phyloP scores from a whole-genome alignment of 1,284 basidiomycete species.

The Cryptococcus wingfieldii region DNA sequence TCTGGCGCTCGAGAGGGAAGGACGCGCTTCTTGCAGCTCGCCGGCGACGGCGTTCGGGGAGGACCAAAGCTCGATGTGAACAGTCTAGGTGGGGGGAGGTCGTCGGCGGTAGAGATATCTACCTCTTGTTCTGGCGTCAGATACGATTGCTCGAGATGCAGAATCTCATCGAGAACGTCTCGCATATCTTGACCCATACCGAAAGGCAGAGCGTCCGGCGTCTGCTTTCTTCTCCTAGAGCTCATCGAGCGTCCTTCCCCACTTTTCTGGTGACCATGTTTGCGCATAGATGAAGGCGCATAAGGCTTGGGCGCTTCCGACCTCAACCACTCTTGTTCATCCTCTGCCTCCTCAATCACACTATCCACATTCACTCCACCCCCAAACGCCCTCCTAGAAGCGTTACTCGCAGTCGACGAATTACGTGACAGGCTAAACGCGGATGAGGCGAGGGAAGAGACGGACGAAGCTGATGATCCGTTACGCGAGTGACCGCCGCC shows the following conservation, averaged over 20 bases:
- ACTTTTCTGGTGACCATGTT: constrained; percentile 4
- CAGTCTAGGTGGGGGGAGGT: constrained; percentile 9
- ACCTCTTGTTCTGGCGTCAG: constrained; percentile 23
- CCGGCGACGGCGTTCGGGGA: constrained; percentile 34
- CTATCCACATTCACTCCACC: constrained; percentile 27
- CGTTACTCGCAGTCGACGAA: constrained; percentile 26
- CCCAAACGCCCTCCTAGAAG: constrained; percentile 25
- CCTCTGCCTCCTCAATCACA: constrained; percentile 42
- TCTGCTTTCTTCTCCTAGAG: constrained; percentile 1
- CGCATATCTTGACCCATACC: constrained; percentile 45
- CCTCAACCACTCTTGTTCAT: constrained; percentile 34
- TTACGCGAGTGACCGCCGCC: constrained; percentile 30
- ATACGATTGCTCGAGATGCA: constrained; percentile 48
- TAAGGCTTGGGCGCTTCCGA: constrained; percentile 11
- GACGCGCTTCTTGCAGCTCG: constrained; percentile 11
- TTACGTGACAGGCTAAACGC: constrained; percentile 30
- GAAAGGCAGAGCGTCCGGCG: constrained; percentile 21
- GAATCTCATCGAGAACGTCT: constrained; percentile 48
- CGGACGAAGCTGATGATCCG: constrained; percentile 29
- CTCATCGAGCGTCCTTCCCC: constrained; percentile 6
- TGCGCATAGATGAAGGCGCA: constrained; percentile 6
- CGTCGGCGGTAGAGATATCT: background rate
- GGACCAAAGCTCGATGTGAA: constrained; percentile 34
- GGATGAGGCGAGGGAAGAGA: constrained; percentile 27
- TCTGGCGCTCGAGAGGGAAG: constrained; percentile 2